phyloP scores from a whole-genome alignment of 2,329 filamentous ascomycete genomes.

The Paecilomyces sp. region DNA sequence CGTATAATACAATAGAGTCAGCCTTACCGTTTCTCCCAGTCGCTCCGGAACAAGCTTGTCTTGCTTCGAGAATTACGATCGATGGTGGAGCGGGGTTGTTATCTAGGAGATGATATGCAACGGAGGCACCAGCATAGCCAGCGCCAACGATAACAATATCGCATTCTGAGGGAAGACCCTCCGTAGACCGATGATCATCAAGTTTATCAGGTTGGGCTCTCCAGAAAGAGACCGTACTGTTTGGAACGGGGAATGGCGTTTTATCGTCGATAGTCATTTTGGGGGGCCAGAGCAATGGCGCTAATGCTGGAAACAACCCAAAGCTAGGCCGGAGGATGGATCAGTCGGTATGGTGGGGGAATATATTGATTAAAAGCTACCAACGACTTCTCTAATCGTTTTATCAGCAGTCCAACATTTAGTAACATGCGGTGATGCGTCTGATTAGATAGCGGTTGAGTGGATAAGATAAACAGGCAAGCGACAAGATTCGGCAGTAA shows the following conservation, averaged over 20 bases:
- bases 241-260: background rate
- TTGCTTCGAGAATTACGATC: slow-evolving; percentile 35
- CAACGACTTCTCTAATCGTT: background rate
- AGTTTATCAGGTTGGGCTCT: slow-evolving; percentile 31
- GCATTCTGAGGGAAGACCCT: slow-evolving; percentile 30
- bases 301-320: background rate
- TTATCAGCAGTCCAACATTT: background rate
- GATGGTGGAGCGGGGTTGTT: slow-evolving; percentile 14
- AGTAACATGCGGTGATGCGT: background rate
- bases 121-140: slow-evolving; percentile 40
- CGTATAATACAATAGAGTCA: background rate
- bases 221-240: slow-evolving; percentile 32
- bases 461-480: background rate
- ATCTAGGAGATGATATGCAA: slow-evolving; percentile 36
- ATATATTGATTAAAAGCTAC: background rate
- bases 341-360: background rate
- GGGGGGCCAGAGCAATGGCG: background rate
- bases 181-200: slow-evolving; percentile 32
- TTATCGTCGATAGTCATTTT: background rate
- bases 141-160: slow-evolving; percentile 44
- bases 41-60: slow-evolving; percentile 37
- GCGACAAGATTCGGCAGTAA: background rate
- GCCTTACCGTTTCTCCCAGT: slow-evolving; percentile 36
- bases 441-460: background rate
- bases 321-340: too few relatives aligned